phyloP scores from a whole-genome alignment of 176 grass and related monocot species.

The Phragmites australis region DNA sequence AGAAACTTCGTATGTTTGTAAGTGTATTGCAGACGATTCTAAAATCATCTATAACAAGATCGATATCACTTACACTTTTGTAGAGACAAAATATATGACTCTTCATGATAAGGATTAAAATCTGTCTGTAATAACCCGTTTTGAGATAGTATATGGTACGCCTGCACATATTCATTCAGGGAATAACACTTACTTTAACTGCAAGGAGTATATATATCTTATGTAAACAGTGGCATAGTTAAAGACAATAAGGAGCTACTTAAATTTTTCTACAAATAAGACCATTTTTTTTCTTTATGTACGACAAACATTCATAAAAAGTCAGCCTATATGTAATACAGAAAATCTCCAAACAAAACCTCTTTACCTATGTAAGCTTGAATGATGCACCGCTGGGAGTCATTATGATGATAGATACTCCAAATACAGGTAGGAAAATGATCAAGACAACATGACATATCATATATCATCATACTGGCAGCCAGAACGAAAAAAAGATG shows the following conservation, averaged over 20 bases:
- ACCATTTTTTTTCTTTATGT: not conserved
- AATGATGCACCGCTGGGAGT: not conserved
- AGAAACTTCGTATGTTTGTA: no score
- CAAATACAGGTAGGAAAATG: constrained; percentile 31
- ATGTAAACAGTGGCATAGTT: not conserved
- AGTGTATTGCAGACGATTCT: no score
- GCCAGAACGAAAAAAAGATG: constrained; percentile 29
- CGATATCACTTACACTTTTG: no score
- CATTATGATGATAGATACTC: not conserved
- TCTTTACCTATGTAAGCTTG: not conserved
- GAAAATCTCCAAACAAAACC: not conserved
- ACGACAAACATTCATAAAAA: not conserved
- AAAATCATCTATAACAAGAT: no score
- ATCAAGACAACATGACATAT: constrained; percentile 31
- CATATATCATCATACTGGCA: constrained; percentile 37
- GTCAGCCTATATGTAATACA: not conserved
- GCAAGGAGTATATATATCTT: not conserved
- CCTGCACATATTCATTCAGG: not conserved
- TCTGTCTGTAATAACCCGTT: no score
- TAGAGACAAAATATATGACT: no score
- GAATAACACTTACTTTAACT: not conserved
- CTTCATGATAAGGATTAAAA: no score
- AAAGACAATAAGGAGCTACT: not conserved
- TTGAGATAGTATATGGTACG: no score
- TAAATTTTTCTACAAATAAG: not conserved